Percentiles rank a stretch among this genome's conserved stretches.
Evolutionary conservation across 805 yeast genomes (phyloP).

Genomic region (Sungouiozyma ichnusensis): DNA sequence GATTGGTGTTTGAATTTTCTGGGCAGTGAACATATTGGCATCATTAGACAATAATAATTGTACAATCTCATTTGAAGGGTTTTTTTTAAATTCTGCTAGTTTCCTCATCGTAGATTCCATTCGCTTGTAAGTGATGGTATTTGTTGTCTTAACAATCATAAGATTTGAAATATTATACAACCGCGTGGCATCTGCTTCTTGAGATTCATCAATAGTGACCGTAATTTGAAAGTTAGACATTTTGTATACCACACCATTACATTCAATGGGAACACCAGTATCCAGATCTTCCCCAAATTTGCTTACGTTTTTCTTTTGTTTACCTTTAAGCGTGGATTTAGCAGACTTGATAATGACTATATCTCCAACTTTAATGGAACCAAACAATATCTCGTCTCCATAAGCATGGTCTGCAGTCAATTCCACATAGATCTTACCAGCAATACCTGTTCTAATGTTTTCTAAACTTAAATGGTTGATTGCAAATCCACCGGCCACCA

Average conservation of each 20-base stretch:
- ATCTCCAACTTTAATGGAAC: conserved; percentile 64
- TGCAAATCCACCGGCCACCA: conserved; percentile 70
- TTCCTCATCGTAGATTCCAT: conserved; percentile 72
- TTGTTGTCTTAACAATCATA: conserved; percentile 38
- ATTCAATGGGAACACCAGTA: conserved; percentile 14
- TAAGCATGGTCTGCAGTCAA: conserved; percentile 43
- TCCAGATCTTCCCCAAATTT: conserved; percentile 15
- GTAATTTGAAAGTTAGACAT: conserved; percentile 38
- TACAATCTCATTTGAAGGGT: conserved; percentile 30
- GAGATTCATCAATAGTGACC: conserved; percentile 51
- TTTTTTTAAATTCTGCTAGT: conserved; percentile 38
- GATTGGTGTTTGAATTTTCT: conserved; percentile 5
- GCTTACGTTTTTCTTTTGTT: conserved; percentile 7
- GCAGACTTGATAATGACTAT: conserved; percentile 48
- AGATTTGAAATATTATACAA: conserved; percentile 26
- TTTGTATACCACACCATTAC: conserved; percentile 60
- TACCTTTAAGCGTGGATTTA: conserved; percentile 21
- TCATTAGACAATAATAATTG: conserved; percentile 31
- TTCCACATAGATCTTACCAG: conserved; percentile 52
- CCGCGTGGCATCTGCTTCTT: conserved; percentile 40
- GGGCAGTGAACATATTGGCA: conserved; percentile 26
- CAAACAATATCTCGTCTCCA: conserved; percentile 29
- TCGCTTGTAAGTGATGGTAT: conserved; percentile 62
- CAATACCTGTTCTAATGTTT: conserved; percentile 65
- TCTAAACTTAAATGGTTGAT: conserved; percentile 50